These are phyloP conservation scores for Psilocybe tampanensis DNA, from an alignment of 768 basidiomycete species.

Conservation along the genomic window DNA sequence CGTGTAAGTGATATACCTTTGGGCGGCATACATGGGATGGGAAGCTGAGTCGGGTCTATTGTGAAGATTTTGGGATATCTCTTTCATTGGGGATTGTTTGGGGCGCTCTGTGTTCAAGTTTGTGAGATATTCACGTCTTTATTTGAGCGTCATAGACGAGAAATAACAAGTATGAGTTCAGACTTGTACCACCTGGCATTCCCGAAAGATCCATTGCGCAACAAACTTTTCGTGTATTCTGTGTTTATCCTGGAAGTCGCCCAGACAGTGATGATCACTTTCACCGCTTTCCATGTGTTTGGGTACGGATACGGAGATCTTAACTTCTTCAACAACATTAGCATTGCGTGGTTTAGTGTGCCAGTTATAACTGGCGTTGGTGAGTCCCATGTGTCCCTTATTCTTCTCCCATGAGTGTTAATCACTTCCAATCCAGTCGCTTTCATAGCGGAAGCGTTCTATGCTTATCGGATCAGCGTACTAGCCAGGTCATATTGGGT, in stretches of 20 bases:
- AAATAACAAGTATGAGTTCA: slow-evolving; percentile 1
- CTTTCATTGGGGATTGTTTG: slow-evolving; percentile 1
- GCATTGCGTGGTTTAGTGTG: slow-evolving; percentile 26
- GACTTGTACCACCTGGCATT: slow-evolving; percentile 32
- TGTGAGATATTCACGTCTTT: neutral
- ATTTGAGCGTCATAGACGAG: too few relatives aligned
- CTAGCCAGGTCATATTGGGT: slow-evolving; percentile 13
- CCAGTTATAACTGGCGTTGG: slow-evolving; percentile 25
- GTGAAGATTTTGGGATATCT: slow-evolving; percentile 1
- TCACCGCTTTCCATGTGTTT: slow-evolving; percentile 26
- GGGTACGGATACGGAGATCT: slow-evolving; percentile 28
- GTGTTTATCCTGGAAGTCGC: slow-evolving; percentile 21
- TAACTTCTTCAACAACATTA: slow-evolving; percentile 18
- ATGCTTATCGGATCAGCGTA: slow-evolving; percentile 17
- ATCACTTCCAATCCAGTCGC: slow-evolving; percentile 12
- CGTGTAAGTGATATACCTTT: neutral
- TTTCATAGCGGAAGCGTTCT: slow-evolving; percentile 22
- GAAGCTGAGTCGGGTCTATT: neutral
- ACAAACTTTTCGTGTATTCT: slow-evolving; percentile 22
- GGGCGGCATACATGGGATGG: too few relatives aligned
- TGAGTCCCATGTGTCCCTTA: slow-evolving; percentile 3
- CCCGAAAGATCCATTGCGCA: slow-evolving; percentile 22
- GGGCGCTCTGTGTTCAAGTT: slow-evolving; percentile 1
- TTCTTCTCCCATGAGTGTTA: too few relatives aligned
- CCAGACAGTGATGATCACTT: slow-evolving; percentile 23